Evolutionary conservation across 2,329 filamentous ascomycete genomes (phyloP), one percentile per base, ranked within the genome.

Genomic region (Sarocladiaceae sp.): DNA sequence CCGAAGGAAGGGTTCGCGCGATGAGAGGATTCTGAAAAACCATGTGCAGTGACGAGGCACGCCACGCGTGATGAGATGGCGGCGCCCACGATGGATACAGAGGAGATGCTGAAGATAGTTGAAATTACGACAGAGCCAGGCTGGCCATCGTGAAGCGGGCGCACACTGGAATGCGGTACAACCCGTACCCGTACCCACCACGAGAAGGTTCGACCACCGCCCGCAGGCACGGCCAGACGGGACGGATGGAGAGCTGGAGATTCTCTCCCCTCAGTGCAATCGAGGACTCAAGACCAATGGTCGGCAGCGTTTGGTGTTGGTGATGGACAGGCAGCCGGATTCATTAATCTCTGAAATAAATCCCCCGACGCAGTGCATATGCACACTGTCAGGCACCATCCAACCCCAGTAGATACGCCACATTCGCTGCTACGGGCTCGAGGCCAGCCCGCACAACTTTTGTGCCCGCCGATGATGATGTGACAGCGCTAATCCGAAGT

Each of bases 181-280:
- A 48, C 7, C 44, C 44, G 44, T 33, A 33, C 44, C 26, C 44
- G 44, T 48, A 17, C 44, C 44, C 44, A 48, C 44, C 40, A 46
- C 40, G 22, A 26, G 4, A n/a, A 23, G 15, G 18, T 17, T 10
- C 5, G 37, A 3, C 37, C 5, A 15, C 17, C 20, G n/a, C 15
- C 4, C 8, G 40, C n/a, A 8, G 28, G 13, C 7, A n/a, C 8
- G 22, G 23, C 10, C 28, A n/a, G 11, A 22, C 4, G n/a, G 37
- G 37, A 40, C 7, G 40, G 40, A 28, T 15, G 40, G 22, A 26
- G 23, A 4, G 40, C 26, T 26, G 40, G 40, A 26, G n/a, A n/a
- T n/a, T n/a, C n/a, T n/a, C n/a, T n/a, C n/a, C n/a, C n/a, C n/a
- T n/a, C n/a, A n/a, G n/a, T n/a, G n/a, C n/a, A n/a, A n/a, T n/a